phyloP scores from a whole-genome alignment of 1,284 basidiomycete species.

The Tilletia caries region DNA sequence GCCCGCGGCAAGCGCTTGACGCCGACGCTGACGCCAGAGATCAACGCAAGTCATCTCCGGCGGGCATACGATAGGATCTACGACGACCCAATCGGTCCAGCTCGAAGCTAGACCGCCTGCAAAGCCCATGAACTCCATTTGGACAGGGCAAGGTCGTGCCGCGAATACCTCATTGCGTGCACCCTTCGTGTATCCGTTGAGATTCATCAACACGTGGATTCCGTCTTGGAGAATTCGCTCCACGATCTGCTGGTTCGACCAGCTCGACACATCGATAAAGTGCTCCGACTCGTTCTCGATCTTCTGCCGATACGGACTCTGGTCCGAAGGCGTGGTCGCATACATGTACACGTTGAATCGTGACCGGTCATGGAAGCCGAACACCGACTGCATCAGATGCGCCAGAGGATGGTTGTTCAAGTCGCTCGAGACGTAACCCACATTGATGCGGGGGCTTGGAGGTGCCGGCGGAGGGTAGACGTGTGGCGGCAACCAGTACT shows the following conservation, averaged over 20 bases:
- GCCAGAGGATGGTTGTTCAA: constrained; percentile 66
- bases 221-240: constrained; percentile 59
- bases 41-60: constrained; percentile 56
- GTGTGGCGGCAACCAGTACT: constrained; percentile 59
- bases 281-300: constrained; percentile 60
- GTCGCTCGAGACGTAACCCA: constrained; percentile 65
- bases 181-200: constrained; percentile 68
- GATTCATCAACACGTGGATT: constrained; percentile 63
- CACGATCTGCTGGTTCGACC: constrained; percentile 58
- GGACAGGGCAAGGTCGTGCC: constrained; percentile 62
- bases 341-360: constrained; percentile 62
- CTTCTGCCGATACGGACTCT: constrained; percentile 60
- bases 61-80: constrained; percentile 61
- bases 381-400: constrained; percentile 66
- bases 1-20: constrained; percentile 1
- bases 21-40: constrained; percentile 8
- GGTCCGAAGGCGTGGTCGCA: constrained; percentile 61
- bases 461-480: constrained; percentile 63
- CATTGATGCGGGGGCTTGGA: constrained; percentile 57
- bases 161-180: constrained; percentile 66
- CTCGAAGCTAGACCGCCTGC: constrained; percentile 62
- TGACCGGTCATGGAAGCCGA: constrained; percentile 60
- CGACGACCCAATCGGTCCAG: constrained; percentile 66
- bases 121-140: constrained; percentile 60
- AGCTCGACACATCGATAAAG: constrained; percentile 61